These are phyloP conservation scores for Collybia mongolica DNA, from an alignment of 768 basidiomycete species.

Conservation along the genomic window DNA sequence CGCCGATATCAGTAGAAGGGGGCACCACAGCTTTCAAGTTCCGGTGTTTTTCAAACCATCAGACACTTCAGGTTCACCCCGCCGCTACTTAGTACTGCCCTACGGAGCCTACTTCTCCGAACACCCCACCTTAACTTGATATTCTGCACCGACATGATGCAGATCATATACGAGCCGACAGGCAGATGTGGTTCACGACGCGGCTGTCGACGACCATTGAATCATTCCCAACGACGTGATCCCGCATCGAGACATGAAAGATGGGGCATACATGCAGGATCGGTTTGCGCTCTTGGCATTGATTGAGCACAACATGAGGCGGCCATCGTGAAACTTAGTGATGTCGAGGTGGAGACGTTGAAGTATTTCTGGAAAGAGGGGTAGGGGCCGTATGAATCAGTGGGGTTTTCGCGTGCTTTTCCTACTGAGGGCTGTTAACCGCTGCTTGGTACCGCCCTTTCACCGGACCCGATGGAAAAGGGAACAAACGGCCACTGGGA, in stretches of 20 bases:
- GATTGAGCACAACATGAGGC: constrained; percentile 31
- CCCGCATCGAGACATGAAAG: background rate
- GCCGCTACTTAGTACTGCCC: too few species aligned
- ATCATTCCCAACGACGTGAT: background rate
- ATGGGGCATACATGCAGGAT: constrained; percentile 19
- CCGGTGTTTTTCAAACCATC: too few species aligned
- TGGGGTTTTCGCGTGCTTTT: background rate
- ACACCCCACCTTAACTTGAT: constrained; percentile 17
- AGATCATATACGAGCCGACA: constrained; percentile 19
- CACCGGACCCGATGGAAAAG: constrained; percentile 15
- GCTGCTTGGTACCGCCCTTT: constrained; percentile 7
- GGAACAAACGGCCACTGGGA: background rate
- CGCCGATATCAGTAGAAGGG: too few species aligned
- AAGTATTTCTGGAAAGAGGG: constrained; percentile 23
- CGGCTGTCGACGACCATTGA: too few species aligned
- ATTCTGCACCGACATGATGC: constrained; percentile 16
- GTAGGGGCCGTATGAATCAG: constrained; percentile 13
- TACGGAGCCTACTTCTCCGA: too few species aligned
- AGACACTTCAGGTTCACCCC: too few species aligned
- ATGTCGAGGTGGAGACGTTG: constrained; percentile 19
- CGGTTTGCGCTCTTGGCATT: constrained; percentile 25
- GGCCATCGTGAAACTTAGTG: constrained; percentile 26
- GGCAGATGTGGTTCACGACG: too few species aligned
- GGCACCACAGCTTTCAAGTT: too few species aligned
- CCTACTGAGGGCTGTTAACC: background rate